phyloP scores from a whole-genome alignment of 1,284 basidiomycete genomes.

The Xanthoconium separans region DNA sequence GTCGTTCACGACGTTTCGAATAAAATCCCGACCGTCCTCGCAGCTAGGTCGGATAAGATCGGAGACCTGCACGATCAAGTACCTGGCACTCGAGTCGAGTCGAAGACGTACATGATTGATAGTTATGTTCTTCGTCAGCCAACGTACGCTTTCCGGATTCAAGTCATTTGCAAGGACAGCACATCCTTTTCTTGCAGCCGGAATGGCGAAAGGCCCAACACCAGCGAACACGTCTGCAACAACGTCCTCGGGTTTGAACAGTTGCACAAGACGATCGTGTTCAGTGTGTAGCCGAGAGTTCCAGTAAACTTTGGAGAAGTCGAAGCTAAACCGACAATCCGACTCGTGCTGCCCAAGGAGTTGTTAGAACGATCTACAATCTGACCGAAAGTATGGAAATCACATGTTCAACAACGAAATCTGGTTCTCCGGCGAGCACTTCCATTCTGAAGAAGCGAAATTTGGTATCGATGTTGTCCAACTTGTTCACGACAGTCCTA shows the following conservation, averaged over 20 bases:
- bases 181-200: constrained; percentile 88
- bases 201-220: constrained; percentile 95
- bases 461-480: constrained; percentile 82
- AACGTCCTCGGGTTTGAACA: constrained; percentile 70
- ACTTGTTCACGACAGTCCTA: constrained; percentile 94
- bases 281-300: constrained; percentile 94
- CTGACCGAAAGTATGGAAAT: constrained; percentile 21
- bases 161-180: constrained; percentile 92
- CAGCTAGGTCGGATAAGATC: constrained; percentile 68
- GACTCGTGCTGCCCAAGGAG: constrained; percentile 64
- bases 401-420: constrained; percentile 86
- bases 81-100: constrained; percentile 1
- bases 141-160: constrained; percentile 86
- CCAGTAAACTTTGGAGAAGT: constrained; percentile 97
- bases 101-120: constrained; percentile 65
- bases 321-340: constrained; percentile 87
- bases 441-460: constrained; percentile 99
- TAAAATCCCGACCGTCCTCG: constrained; percentile 85
- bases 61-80: constrained; percentile 53
- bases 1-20: constrained; percentile 55
- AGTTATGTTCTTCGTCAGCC: constrained; percentile 70
- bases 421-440: constrained; percentile 84
- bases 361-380: not conserved
- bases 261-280: constrained; percentile 79
- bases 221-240: constrained; percentile 96